Conservation (phyloP, 2,329 filamentous ascomycete species). For the Phoma sp. region DNA sequence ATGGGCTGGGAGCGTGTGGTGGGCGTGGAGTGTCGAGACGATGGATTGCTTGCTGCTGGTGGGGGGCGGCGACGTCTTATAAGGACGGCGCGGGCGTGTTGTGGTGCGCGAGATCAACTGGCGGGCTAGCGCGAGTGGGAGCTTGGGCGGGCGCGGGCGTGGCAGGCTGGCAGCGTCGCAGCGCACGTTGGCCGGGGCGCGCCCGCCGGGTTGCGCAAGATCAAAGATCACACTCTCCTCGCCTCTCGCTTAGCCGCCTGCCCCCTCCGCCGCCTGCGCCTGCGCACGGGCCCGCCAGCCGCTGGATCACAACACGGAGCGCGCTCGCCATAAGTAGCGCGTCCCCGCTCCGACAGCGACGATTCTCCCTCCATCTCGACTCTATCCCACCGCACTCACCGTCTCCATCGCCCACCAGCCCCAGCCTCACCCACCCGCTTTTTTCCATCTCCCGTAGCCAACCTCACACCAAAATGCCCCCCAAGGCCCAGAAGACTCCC, state of each 20-base stretch:
- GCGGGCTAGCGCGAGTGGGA: slow-evolving; percentile 37
- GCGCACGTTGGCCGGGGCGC: slow-evolving; percentile 8
- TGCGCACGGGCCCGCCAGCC: slow-evolving; percentile 39
- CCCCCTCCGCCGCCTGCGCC: neutral
- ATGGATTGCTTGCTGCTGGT: slow-evolving; percentile 50
- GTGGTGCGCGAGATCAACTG: slow-evolving; percentile 51
- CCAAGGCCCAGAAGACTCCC: slow-evolving; percentile 99
- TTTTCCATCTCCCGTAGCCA: slow-evolving; percentile 17
- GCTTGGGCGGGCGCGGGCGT: slow-evolving; percentile 16
- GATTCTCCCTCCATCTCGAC: slow-evolving; percentile 51
- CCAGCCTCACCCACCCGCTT: slow-evolving; percentile 23
- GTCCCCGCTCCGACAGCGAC: slow-evolving; percentile 50
- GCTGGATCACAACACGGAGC: slow-evolving; percentile 50
- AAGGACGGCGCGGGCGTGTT: slow-evolving; percentile 48
- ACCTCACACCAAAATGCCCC: slow-evolving; percentile 74
- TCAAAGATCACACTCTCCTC: slow-evolving; percentile 39
- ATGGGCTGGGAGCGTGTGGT: slow-evolving; percentile 35
- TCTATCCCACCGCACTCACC: slow-evolving; percentile 34
- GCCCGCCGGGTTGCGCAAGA: slow-evolving; percentile 27
- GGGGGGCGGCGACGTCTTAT: slow-evolving; percentile 49
- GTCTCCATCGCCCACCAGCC: slow-evolving; percentile 31
- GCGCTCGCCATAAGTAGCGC: slow-evolving; percentile 51
- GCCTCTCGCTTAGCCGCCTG: slow-evolving; percentile 26
- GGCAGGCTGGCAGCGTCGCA: slow-evolving; percentile 19
- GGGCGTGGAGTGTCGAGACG: slow-evolving; percentile 44